Conservation (phyloP, 1,284 basidiomycete species). For the Pascua guehoae region DNA sequence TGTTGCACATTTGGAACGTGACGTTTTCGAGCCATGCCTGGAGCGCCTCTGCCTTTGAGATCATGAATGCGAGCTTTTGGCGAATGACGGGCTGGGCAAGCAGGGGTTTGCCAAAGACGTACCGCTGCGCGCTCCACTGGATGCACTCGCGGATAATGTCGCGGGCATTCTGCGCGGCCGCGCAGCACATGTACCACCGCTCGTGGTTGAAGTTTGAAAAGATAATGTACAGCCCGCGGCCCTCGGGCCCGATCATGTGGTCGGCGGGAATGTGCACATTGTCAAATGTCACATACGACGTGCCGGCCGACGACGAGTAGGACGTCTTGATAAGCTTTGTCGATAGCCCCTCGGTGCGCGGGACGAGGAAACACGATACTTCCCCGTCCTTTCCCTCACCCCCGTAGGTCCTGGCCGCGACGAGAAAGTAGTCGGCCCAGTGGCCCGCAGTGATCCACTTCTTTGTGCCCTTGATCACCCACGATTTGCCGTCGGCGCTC, state of each 20-base stretch:
- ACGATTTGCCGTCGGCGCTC: conserved; percentile 67
- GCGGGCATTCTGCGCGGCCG: conserved; percentile 37
- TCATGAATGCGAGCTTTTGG: conserved; percentile 69
- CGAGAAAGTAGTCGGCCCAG: conserved; percentile 49
- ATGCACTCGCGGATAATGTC: conserved; percentile 47
- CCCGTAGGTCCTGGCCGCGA: conserved; percentile 27
- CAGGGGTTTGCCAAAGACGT: conserved; percentile 81
- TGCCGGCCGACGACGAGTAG: conserved; percentile 73
- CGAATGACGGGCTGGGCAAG: conserved; percentile 78
- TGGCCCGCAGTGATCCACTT: conserved; percentile 88
- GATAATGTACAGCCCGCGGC: conserved; percentile 76
- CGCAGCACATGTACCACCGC: conserved; percentile 47
- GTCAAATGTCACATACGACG: conserved; percentile 82
- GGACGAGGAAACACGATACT: conserved; percentile 77
- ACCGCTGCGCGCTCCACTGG: conserved; percentile 68
- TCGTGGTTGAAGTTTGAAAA: conserved; percentile 50
- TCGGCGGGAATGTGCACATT: conserved; percentile 80
- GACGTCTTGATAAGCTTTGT: conserved; percentile 82
- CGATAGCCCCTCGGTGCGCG: conserved; percentile 70
- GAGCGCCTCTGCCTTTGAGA: conserved; percentile 72
- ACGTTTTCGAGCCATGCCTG: conserved; percentile 87
- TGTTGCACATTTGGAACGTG: conserved; percentile 87
- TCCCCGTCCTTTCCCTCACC: conserved; percentile 59
- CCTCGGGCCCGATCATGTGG: conserved; percentile 79
- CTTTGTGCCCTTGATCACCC: conserved; percentile 82